Evolutionary conservation across 2,329 filamentous ascomycete species (phyloP), one percentile per base, ranked within the genome.

Genomic region (Pseudogymnoascus sp.): DNA sequence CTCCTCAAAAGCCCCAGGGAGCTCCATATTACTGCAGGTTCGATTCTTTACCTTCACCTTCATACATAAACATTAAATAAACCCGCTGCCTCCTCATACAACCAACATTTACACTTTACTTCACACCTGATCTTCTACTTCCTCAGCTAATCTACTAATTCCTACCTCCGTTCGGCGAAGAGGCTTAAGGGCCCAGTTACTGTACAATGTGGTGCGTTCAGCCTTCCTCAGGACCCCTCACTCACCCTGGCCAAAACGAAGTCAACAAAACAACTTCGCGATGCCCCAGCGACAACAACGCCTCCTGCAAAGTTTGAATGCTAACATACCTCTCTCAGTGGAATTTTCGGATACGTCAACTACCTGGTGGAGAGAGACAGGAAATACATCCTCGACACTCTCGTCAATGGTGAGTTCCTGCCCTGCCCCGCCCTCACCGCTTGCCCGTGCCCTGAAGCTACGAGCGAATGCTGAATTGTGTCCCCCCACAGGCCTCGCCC

Each of bases 311-410:
- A 12, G 5, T 55, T 52, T n/a, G 7, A 14, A 58, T 36, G 22
- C 60, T 64, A 52, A 63, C 65, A 60, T 66, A 63, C 64, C 64
- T 11, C 19, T 52, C 30, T 65, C 68, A 93, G 90, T 87, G 91
- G 91, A 78, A 95, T 94, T 79, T 95, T 97, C 81, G 93, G 93
- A 73, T 97, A 97, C 84, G 91, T 97, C 39, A 97, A 97, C 83
- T 97, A 97, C 80, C 82, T 97, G 76, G 92, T 97, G 76, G 94
- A 97, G 84, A 97, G 96, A 85, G 93, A 97, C 82, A 87, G 94
- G 77, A 92, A 91, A 79, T 95, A 89, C 80, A 96, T 97, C 77
- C 84, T 97, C 75, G 88, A 97, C 76, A 97, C 93, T 66, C 84
- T 99, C 70, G 89, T 97, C 77, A 97, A 97, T 82, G 93, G 92